phyloP scores from a whole-genome alignment of 805 yeast species.

The Wickerhamiella hasegawae region DNA sequence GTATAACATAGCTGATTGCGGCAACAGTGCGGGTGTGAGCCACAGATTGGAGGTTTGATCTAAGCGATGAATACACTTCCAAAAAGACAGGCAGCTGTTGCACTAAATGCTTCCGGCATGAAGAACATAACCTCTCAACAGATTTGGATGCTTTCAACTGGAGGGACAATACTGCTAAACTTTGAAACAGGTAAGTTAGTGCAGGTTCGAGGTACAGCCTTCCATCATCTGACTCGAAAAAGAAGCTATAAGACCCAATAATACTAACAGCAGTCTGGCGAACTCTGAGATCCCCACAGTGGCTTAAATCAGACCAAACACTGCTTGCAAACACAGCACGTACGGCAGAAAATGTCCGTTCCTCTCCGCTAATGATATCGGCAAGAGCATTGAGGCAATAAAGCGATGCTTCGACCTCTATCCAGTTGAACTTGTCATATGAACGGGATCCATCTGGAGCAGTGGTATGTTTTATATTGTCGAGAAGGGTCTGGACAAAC shows the following conservation, averaged over 20 bases:
- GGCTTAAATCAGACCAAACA: slow-evolving; percentile 17
- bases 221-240: slow-evolving; percentile 35
- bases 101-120: slow-evolving; percentile 14
- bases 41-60: slow-evolving; percentile 8
- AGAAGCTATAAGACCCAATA: slow-evolving; percentile 44
- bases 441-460: neutral
- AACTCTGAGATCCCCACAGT: slow-evolving; percentile 17
- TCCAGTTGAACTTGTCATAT: slow-evolving; percentile 14
- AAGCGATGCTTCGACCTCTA: slow-evolving; percentile 44
- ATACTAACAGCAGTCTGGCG: slow-evolving; percentile 38
- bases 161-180: slow-evolving; percentile 19
- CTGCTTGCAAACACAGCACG: slow-evolving; percentile 16
- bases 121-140: slow-evolving; percentile 30
- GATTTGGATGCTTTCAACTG: slow-evolving; percentile 36
- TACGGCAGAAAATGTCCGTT: slow-evolving; percentile 18
- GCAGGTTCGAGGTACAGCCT: slow-evolving; percentile 31
- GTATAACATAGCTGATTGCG: slow-evolving; percentile 20
- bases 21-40: slow-evolving; percentile 21
- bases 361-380: slow-evolving; percentile 29
- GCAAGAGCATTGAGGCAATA: slow-evolving; percentile 42
- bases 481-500: slow-evolving; percentile 19
- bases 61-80: slow-evolving; percentile 15
- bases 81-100: slow-evolving; percentile 17
- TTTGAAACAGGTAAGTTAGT: slow-evolving; percentile 38
- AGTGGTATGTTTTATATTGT: neutral